Base-by-base conservation (phyloP, 164 flowering plant species). In the Santalum album region DNA sequence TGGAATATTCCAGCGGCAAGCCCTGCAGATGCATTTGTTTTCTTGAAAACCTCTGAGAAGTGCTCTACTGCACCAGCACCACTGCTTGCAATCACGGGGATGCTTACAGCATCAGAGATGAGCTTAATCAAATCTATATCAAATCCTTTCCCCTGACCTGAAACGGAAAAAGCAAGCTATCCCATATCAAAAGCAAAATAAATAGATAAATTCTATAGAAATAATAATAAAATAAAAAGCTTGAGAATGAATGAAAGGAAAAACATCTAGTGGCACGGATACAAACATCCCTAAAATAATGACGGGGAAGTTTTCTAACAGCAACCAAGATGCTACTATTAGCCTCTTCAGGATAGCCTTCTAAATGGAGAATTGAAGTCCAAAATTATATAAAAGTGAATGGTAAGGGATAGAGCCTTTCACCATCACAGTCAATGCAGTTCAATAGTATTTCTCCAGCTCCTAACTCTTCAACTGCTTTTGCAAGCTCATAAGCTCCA, bases 1-100 rank as follows among this genome's bases (percentile, higher is more conserved):
- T 92, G 99, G 70, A 92, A 92, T 55, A 92, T 87, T 35, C 96
- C 96, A 56, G 99, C 96, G 66, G 99, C 99, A 77, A 92, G 96
- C 27, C 91, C 95, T 45, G 99, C 99, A 49, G 96, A 89, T 53
- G 99, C 95, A 74, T 84, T 78, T 69, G 99, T 89, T 55, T 82
- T 61, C 49, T 12, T 56, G 65, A 87, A 92, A 56, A 92, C 99
- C 68, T 89, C 91, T 10, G 92, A 81, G 72, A 92, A 92, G 69
- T 92, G 97, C 43, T 87, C 78, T 27, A 60, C 81, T 29, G 74
- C 61, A 56, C 99, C 99, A 10, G 97, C 99, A 58, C 99, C 97
- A 65, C 99, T 92, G 66, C 99, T 92, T 60, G 99, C 99, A 63
- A 92, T 87, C 29, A 92, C 99, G 52, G 99, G 99, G 64, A 92